Conservation (phyloP, 2,329 filamentous ascomycete genomes). For the Colletotrichum endophyticum region DNA sequence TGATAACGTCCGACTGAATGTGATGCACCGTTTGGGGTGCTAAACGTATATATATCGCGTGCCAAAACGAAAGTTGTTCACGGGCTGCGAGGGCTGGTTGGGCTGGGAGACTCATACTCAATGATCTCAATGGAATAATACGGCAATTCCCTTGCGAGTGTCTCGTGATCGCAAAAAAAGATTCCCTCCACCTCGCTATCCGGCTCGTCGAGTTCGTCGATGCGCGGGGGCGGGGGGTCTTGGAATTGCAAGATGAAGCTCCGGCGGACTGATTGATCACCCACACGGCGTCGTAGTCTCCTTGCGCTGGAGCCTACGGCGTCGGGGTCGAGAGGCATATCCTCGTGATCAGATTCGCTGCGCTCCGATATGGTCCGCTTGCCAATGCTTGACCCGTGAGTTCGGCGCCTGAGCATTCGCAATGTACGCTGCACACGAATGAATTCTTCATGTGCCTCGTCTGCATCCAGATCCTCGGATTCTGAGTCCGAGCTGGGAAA, state of each 20-base stretch:
- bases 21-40: not conserved
- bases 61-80: not conserved
- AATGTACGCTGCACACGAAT: conserved; percentile 45
- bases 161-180: conserved; percentile 25
- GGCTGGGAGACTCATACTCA: conserved; percentile 34
- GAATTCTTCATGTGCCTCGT: conserved; percentile 38
- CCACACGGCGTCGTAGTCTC: conserved; percentile 49
- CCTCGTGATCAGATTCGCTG: conserved; percentile 52
- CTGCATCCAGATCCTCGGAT: conserved; percentile 39
- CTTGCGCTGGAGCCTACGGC: conserved; percentile 52
- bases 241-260: conserved; percentile 50
- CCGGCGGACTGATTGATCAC: conserved; percentile 39
- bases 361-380: conserved; percentile 61
- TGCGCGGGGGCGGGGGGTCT: conserved; percentile 54
- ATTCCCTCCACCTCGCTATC: conserved; percentile 44
- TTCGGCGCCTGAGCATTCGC: conserved; percentile 50
- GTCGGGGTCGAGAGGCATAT: conserved; percentile 35
- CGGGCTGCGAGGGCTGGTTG: not conserved
- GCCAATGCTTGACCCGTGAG: conserved; percentile 58
- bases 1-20: not conserved
- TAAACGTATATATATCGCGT: not conserved
- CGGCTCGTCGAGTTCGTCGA: conserved; percentile 60
- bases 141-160: conserved; percentile 53
- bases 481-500: conserved; percentile 42
- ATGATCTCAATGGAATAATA: conserved; percentile 56